Percentiles rank a stretch among this genome's conserved stretches.
Conservation (phyloP, 225 moss, liverwort and hornwort species). For the Climacium dendroides region DNA sequence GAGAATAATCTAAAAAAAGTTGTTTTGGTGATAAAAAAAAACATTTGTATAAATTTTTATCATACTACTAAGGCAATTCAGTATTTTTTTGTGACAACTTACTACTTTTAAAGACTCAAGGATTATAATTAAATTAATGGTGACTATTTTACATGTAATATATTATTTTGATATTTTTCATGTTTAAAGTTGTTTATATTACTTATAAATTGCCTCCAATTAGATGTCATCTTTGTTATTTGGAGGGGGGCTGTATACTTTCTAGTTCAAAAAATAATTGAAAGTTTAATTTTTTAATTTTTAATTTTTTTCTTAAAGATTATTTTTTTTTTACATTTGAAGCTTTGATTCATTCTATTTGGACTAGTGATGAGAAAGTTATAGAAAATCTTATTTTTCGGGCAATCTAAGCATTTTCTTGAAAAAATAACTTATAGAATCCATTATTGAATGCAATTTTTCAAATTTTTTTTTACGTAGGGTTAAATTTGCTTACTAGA, state of each 20-base stretch:
- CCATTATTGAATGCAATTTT: too few relatives aligned
- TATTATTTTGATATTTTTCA: neutral
- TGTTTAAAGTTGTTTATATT: neutral
- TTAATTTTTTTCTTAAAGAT: too few relatives aligned
- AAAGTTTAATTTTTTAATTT: too few relatives aligned
- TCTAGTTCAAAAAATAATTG: neutral
- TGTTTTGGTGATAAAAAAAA: neutral
- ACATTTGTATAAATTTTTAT: neutral
- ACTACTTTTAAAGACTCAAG: neutral
- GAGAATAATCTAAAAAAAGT: neutral
- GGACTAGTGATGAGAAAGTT: too few relatives aligned
- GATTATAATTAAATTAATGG: neutral
- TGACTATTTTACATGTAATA: neutral
- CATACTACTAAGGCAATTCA: neutral
- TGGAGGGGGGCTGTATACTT: neutral
- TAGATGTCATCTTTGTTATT: neutral
- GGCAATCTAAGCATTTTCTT: too few relatives aligned
- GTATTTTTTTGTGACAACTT: neutral
- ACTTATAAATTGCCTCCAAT: neutral
- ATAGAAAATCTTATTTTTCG: too few relatives aligned
- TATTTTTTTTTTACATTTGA: too few relatives aligned
- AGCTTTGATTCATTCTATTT: too few relatives aligned
- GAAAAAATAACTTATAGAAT: too few relatives aligned
- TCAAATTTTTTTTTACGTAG: too few relatives aligned
- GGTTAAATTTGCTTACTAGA: too few relatives aligned